Percentiles rank a stretch among this genome's conserved stretches.
Conservation (phyloP, 2,329 filamentous ascomycete genomes). For the Clathrospora elynae region DNA sequence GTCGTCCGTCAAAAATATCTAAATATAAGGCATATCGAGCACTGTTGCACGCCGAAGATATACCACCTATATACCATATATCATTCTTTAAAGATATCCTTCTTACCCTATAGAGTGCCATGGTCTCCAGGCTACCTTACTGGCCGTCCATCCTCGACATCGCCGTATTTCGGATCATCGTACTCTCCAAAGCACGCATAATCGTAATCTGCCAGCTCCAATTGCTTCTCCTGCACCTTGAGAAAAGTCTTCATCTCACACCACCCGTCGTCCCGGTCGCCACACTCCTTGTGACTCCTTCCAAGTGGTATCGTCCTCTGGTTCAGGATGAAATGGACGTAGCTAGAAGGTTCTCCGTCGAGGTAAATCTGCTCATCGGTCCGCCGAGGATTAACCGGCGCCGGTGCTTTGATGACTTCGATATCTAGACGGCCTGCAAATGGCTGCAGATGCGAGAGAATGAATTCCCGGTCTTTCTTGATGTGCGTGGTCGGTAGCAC, state of each 20-base stretch:
- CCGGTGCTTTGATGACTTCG: slow-evolving; percentile 71
- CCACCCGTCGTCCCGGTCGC: slow-evolving; percentile 72
- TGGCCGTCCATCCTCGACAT: slow-evolving; percentile 58
- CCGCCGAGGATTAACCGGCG: slow-evolving; percentile 56
- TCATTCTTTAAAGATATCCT: too few relatives aligned
- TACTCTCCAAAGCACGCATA: slow-evolving; percentile 69
- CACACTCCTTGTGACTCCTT: slow-evolving; percentile 68
- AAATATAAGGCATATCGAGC: too few relatives aligned
- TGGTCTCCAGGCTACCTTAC: too few relatives aligned
- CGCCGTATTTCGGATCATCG: slow-evolving; percentile 54
- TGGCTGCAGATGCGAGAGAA: slow-evolving; percentile 70
- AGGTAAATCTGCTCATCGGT: slow-evolving; percentile 52
- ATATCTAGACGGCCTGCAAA: slow-evolving; percentile 76
- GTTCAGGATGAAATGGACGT: slow-evolving; percentile 76
- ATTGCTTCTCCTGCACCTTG: slow-evolving; percentile 63
- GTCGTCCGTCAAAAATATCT: too few relatives aligned
- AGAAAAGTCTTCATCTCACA: slow-evolving; percentile 74
- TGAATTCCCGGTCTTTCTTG: slow-evolving; percentile 63
- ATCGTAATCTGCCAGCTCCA: slow-evolving; percentile 64
- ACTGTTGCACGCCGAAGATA: too few relatives aligned
- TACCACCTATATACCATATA: too few relatives aligned
- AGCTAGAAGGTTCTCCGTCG: slow-evolving; percentile 63
- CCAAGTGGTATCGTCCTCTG: slow-evolving; percentile 74
- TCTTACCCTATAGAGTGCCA: too few relatives aligned
- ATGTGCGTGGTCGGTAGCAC: slow-evolving; percentile 62